Evolutionary conservation across 2,329 filamentous ascomycete species (phyloP).

Genomic region (Cladosporium sp.): DNA sequence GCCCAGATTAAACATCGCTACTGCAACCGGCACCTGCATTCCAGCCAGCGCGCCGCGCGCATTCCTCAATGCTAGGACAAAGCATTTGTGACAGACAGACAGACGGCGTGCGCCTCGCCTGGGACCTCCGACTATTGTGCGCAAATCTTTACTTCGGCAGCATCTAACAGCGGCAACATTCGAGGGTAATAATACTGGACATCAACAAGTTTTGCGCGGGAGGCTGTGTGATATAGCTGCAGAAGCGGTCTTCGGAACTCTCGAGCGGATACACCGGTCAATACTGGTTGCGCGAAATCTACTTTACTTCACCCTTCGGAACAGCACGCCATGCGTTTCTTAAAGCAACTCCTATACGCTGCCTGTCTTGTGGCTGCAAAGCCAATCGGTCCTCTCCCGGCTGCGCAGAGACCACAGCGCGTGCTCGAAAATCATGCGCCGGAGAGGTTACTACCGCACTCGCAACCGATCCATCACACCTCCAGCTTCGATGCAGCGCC

Average conservation of each 20-base stretch:
- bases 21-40: background rate
- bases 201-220: background rate
- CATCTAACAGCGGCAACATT: background rate
- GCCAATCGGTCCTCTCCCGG: background rate
- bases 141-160: background rate
- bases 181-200: background rate
- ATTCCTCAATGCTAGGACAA: background rate
- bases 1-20: background rate
- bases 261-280: background rate
- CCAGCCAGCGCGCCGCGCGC: background rate
- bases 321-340: background rate
- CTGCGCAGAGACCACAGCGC: background rate
- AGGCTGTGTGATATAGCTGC: background rate
- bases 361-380: background rate
- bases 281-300: background rate
- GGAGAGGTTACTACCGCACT: background rate
- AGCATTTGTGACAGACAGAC: background rate
- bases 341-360: background rate
- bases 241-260: background rate
- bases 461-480: background rate
- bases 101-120: background rate
- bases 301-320: background rate
- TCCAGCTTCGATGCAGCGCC: constrained; percentile 27
- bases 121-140: background rate
- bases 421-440: background rate